phyloP scores from a whole-genome alignment of 768 basidiomycete species.

The Boletellus sp. region DNA sequence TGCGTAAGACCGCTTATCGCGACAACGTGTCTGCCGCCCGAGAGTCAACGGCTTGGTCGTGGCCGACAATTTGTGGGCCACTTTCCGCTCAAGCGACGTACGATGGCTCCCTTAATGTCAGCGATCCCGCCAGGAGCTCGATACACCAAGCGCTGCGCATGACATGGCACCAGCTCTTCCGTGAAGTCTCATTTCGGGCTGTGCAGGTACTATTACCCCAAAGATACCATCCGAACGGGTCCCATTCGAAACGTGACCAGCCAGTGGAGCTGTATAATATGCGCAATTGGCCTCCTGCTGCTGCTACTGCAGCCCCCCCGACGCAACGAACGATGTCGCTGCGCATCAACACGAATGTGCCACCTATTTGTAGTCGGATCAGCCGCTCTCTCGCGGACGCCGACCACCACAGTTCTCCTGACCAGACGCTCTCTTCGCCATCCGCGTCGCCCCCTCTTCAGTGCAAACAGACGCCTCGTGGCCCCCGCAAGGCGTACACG shows the following conservation, averaged over 20 bases:
- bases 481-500: constrained; percentile 31
- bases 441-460: constrained; percentile 17
- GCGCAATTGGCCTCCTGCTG: constrained; percentile 7
- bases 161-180: constrained; percentile 9
- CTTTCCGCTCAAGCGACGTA: constrained; percentile 5
- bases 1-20: constrained; percentile 10
- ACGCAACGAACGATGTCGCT: constrained; percentile 24
- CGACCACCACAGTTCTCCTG: constrained; percentile 10
- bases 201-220: constrained; percentile 6
- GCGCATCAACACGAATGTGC: constrained; percentile 29
- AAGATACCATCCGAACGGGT: constrained; percentile 9
- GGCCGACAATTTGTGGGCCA: background rate
- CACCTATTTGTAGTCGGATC: constrained; percentile 18
- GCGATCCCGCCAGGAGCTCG: constrained; percentile 18
- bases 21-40: constrained; percentile 14
- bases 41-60: constrained; percentile 5
- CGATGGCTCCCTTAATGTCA: constrained; percentile 3
- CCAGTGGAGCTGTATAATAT: constrained; percentile 20
- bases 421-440: constrained; percentile 15
- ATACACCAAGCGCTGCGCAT: constrained; percentile 13
- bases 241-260: constrained; percentile 27
- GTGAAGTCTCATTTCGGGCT: constrained; percentile 13
- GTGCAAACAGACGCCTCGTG: constrained; percentile 26
- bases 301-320: constrained; percentile 3
- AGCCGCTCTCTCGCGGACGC: constrained; percentile 17